These are phyloP conservation scores for Melanopsichium pennsylvanicum DNA, from an alignment of 1,284 basidiomycete genomes.

Conservation along the genomic window DNA sequence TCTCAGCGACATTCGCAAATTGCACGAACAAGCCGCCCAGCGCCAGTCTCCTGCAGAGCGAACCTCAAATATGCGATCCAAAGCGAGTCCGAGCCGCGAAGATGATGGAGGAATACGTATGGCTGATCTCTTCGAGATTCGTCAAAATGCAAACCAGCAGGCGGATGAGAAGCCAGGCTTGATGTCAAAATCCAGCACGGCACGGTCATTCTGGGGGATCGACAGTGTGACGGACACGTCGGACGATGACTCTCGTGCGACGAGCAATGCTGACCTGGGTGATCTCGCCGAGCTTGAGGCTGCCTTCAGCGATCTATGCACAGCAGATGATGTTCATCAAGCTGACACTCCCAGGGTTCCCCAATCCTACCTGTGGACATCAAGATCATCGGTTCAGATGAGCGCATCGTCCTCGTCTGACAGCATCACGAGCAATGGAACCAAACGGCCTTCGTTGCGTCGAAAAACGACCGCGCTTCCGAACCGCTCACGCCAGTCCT, in stretches of 20 bases:
- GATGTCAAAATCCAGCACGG: not conserved
- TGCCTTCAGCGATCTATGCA: conserved; percentile 32
- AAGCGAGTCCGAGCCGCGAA: conserved; percentile 3
- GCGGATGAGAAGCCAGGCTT: not conserved
- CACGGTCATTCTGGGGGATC: conserved; percentile 9
- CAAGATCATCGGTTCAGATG: conserved; percentile 11
- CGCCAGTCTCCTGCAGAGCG: conserved; percentile 31
- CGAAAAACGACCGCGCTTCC: conserved; percentile 33
- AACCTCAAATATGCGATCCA: conserved; percentile 11
- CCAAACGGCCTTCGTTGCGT: conserved; percentile 16
- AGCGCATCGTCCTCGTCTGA: conserved; percentile 24
- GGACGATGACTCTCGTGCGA: conserved; percentile 45
- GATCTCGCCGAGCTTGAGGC: conserved; percentile 42
- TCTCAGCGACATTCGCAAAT: conserved; percentile 49
- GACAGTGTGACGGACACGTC: conserved; percentile 27
- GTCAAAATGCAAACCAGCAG: conserved; percentile 4
- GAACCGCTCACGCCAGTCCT: conserved; percentile 36
- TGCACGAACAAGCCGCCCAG: conserved; percentile 41
- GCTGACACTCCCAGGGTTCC: conserved; percentile 20
- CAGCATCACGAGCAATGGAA: conserved; percentile 7
- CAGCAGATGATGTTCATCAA: conserved; percentile 20
- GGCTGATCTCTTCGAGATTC: conserved; percentile 37
- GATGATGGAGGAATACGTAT: conserved; percentile 18
- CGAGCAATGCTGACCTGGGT: conserved; percentile 39
- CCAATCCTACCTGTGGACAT: conserved; percentile 21